Evolutionary conservation across 306 rosid genomes (phyloP), one percentile per base, ranked within the genome.

Genomic region (Hippophae rhamnoides): DNA sequence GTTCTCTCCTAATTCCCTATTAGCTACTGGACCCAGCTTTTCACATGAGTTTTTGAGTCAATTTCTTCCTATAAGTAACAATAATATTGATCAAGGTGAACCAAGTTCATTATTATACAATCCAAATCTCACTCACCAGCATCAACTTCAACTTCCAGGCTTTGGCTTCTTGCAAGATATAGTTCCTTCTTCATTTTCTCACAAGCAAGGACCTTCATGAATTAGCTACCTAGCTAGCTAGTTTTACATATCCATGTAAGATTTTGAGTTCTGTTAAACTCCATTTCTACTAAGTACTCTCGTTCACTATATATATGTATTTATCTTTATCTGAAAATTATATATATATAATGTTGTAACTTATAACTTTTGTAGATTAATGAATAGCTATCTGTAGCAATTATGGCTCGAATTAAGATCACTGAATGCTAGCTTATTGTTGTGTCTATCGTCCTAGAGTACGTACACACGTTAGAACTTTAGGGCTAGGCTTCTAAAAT

Each of bases 101-200:
- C 76, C 74, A 18, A 53, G 61, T 7, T 72, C 67, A 44, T 74
- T 84, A 12, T 55, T 65, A 44, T 63, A 79, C 41, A 72, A 75
- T 67, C 81, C 77, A 56, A 77, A 72, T 73, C 76, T 75, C 71
- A 54, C 52, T 12, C 84, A 77, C 42, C 61, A 56, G 13, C 76
- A 69, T 10, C 93, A 81, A 58, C 64, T 72, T 38, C 83, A 73
- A 50, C 49, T 62, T 61, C 65, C 69, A 65, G 82, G 60, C 71
- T 72, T 75, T 76, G 90, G 86, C 31, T 66, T 83, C 68, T 72
- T 85, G 81, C 97, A 89, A 61, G 89, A 89, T 71, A 54, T 89
- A 43, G 69, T 79, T 60, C 79, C 86, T 10, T 54, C 95, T 60
- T 58, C 89, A 66, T 78, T 73, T 69, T 56, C 59, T 58, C 68